A percentile compares a stretch with the other conserved stretches of the same genome.
Conservation (phyloP, 1,139 yeast species). For the Taphrina deformans region DNA sequence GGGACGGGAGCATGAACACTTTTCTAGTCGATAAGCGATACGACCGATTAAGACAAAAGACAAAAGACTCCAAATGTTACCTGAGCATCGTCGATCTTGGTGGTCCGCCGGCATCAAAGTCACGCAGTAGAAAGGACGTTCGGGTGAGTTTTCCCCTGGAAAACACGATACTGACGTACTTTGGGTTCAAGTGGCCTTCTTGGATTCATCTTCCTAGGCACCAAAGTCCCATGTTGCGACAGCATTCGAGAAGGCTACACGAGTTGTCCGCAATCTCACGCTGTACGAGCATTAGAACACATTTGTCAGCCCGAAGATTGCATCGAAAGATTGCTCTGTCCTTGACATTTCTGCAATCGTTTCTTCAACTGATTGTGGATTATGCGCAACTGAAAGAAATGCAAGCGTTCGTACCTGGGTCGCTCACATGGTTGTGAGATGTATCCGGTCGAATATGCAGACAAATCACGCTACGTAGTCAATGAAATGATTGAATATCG, state of each 20-base stretch:
- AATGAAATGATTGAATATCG: no score
- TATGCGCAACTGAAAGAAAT: background rate
- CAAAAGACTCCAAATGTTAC: background rate
- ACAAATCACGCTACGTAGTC: background rate
- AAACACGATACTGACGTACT: background rate
- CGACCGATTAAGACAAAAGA: no score
- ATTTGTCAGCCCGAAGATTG: background rate
- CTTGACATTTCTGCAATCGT: background rate
- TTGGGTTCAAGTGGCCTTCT: background rate
- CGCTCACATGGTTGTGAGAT: background rate
- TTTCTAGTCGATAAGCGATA: background rate
- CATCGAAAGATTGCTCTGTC: background rate
- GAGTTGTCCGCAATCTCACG: background rate
- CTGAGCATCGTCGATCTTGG: constrained; percentile 1
- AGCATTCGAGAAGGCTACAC: background rate
- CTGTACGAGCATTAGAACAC: background rate
- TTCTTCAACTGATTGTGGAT: background rate
- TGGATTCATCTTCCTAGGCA: no score
- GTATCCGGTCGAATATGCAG: background rate
- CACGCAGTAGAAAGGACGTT: constrained; percentile 7
- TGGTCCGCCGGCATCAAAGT: background rate
- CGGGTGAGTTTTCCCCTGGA: background rate
- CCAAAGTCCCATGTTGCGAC: no score
- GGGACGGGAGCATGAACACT: background rate
- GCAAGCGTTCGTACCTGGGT: background rate